Evolutionary conservation across 2,329 filamentous ascomycete genomes (phyloP), one percentile per base, ranked within the genome.

Genomic region (Lecanosticta acicola): DNA sequence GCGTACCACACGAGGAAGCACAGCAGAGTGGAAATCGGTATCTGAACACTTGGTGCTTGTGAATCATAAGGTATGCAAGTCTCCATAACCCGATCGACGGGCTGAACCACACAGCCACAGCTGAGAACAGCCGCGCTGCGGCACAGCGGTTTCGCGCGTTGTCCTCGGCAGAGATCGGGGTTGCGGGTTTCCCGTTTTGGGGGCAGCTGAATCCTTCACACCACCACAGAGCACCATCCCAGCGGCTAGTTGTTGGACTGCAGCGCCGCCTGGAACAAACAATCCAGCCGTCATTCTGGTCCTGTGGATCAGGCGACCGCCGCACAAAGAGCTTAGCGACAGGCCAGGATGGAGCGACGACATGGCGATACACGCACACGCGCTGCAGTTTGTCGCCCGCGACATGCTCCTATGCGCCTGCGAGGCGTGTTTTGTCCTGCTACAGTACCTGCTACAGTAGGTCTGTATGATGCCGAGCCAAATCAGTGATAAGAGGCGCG

Each of bases 201-300:
- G 11, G 24, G 7, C 24, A 29, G 24, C 33, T 35, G 37, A 39
- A 39, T 39, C 37, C 37, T 39, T 39, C 37, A 29, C n/a, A n/a
- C n/a, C n/a, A n/a, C n/a, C n/a, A n/a, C n/a, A n/a, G 3, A 26
- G 24, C 24, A 29, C 7, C 11, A 7, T 11, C 7, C 11, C 7
- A 5, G 24, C 24, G 24, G 7, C 24, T 29, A 29, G 24, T 11
- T 29, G 24, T 29, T 29, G 24, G 24, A 29, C 24, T 32, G 39
- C 39, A 41, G 32, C 24, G 32, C 16, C 24, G 8, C 26, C 39
- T 5, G 24, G 18, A 19, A 18, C 39, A 41, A 32, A 41, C 24
- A 33, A 18, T 32, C 3, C 24, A 2, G 39, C 17, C 21, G 16
- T 32, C 24, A 33, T 13, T 32, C 3, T 16, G 2, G 39, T 16